phyloP scores from a whole-genome alignment of 306 rosid genomes.

The Prinsepia uniflora region DNA sequence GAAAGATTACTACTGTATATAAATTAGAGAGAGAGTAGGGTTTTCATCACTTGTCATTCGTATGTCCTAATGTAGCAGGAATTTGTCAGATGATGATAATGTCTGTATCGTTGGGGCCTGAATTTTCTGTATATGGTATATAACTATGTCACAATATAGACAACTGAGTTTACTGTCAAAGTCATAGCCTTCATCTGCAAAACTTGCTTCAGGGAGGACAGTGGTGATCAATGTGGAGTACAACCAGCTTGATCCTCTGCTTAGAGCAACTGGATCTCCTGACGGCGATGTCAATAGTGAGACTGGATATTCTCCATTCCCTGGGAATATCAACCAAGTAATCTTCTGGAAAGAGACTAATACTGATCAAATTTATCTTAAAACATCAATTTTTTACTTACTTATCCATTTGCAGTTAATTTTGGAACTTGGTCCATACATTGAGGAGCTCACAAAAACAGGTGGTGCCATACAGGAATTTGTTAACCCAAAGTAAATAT shows the following conservation, averaged over 20 bases:
- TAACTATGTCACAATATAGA: neutral
- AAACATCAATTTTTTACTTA: conserved; percentile 7
- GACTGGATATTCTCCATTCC: conserved; percentile 92
- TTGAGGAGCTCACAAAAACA: conserved; percentile 86
- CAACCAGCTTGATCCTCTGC: conserved; percentile 98
- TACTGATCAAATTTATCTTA: conserved; percentile 3
- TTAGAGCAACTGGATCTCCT: conserved; percentile 85
- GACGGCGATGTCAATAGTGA: conserved; percentile 84
- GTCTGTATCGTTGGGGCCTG: too few species aligned
- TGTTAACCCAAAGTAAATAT: conserved; percentile 89
- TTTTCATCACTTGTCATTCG: neutral
- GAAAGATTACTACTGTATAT: neutral
- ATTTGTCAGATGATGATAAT: neutral
- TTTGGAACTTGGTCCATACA: conserved; percentile 83
- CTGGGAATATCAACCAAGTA: conserved; percentile 98
- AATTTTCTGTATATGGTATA: neutral
- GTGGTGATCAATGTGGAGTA: conserved; percentile 98
- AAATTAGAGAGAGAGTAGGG: neutral
- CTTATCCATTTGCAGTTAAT: conserved; percentile 56
- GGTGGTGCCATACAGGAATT: conserved; percentile 86
- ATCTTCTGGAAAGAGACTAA: conserved; percentile 19
- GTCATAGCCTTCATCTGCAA: conserved; percentile 6
- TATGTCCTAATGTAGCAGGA: neutral
- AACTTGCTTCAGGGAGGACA: conserved; percentile 58
- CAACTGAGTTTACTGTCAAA: neutral